Base-by-base conservation (phyloP, 768 basidiomycete species). In the Coprinopsis marcescibilis region DNA sequence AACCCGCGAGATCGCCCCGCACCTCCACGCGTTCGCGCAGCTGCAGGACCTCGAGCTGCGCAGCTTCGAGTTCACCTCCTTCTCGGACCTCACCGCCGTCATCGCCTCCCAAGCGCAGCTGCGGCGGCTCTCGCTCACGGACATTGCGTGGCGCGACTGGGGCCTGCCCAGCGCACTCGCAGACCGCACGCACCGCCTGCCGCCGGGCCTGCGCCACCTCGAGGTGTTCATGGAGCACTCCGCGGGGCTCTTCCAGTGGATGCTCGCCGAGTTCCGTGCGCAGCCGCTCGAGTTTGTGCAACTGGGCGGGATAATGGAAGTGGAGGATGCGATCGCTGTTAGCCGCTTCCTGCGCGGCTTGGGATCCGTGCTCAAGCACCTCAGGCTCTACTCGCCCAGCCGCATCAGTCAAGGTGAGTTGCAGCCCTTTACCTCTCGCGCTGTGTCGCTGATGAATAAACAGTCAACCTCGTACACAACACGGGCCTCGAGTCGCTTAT, bases 41-140 rank as follows among this genome's bases (percentile, higher is more conserved):
- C 52, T 61, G 5, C 55, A 53, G n/a, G 57, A 53, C 11, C 51
- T 61, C 20, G 60, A 61, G 43, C 54, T 61, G 12, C 52, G 57
- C 4, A 54, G 55, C 21, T 61, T 59, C 50, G 49, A 55, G 44
- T 61, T 61, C 35, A 46, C 51, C 17, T 55, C 54, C 0, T 58
- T 61, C 40, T 40, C 46, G 43, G 48, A 54, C 25, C 58, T 60
- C 24, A 44, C 53, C 8, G 24, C 46, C 15, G 51, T 55, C n/a
- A 50, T 61, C 26, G 57, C 55, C 33, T 55, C 58, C 4, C 51
- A 57, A 26, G 55, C 48, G 21, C 48, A 50, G 19, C 49, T 61
- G 11, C 57, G 45, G 13, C 19, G 52, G 20, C 51, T 61, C 20
- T 36, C 54, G 11, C 43, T 61, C 32, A 54, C 57, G 43, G 58